Base-by-base conservation (phyloP, 2,329 filamentous ascomycete species). In the Sclerotinia spermophila region DNA sequence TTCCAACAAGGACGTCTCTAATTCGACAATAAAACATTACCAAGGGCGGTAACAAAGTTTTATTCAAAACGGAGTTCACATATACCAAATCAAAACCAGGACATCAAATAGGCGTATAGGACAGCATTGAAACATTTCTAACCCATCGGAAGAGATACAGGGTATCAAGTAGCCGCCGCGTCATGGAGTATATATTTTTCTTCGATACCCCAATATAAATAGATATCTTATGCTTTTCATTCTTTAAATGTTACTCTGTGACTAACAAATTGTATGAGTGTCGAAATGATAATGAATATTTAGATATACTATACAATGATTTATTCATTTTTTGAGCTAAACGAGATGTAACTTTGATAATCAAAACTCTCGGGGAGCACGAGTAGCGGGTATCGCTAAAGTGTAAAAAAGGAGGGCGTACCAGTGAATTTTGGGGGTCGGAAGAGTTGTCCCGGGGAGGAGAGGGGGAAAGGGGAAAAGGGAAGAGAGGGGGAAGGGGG, bases 1-100 rank as follows among this genome's bases (percentile, higher is more conserved):
- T 76, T 84, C 90, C 70, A 92, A 92, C 73, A 89, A 82, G 62
- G 87, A 77, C 75, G 73, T 71, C 30, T 76, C 75, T 68, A 77
- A 78, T 71, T 74, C 77, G 5, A 73, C 75, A 27, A 75, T 44
- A 24, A 69, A 51, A 68, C 38, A 68, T n/a, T 71, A 38, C 67
- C 68, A n/a, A 71, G 58, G 60, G 35, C 24, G 10, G 42, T 72
- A 44, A 38, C 24, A 48, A 51, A 17, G 13, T 13, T 1, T 3
- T 35, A 2, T 27, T 17, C 24, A 15, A 5, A 5, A 64, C 35
- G 19, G 13, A 4, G 7, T 2, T 6, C 3, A 27, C 44, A 19
- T n/a, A 11, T 7, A 15, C 30, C 15, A 13, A 1, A n/a, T 38
- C 21, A 62, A 17, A 1, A 8, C 11, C 13, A 48, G 13, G 13